A percentile compares a stretch with the other conserved stretches of the same genome.
Conservation (phyloP, 2,329 filamentous ascomycete genomes). For the Zalaria obscura region DNA sequence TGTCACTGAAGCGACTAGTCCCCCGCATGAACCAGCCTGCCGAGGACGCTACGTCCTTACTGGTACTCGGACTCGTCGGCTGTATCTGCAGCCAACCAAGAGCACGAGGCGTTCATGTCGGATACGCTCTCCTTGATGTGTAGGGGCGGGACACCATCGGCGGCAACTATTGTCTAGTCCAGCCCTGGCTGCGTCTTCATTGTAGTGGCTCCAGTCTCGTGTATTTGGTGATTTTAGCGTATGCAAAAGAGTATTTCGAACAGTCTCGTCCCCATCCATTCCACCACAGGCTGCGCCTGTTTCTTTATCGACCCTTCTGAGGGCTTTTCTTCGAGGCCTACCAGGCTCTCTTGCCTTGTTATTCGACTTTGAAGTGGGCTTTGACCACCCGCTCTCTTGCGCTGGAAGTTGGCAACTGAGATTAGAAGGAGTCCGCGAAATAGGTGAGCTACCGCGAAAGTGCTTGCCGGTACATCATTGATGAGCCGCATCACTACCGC, state of each 20-base stretch:
- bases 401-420: not conserved
- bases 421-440: not conserved
- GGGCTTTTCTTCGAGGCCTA: too few species aligned
- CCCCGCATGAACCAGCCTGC: not conserved
- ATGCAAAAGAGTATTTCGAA: not conserved
- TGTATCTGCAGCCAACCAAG: constrained; percentile 6
- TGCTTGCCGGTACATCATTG: not conserved
- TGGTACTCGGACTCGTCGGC: constrained; percentile 1
- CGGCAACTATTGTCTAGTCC: not conserved
- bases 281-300: too few species aligned
- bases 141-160: not conserved
- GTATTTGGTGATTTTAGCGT: not conserved
- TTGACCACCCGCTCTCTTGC: not conserved
- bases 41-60: not conserved
- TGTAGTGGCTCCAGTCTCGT: not conserved
- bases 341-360: not conserved
- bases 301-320: too few species aligned
- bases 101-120: constrained; percentile 1
- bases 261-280: not conserved
- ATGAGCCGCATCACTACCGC: not conserved
- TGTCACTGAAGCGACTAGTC: not conserved
- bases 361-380: not conserved
- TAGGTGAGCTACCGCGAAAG: not conserved
- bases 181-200: not conserved
- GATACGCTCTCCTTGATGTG: constrained; percentile 3